Conservation (phyloP, 2,329 filamentous ascomycete species). For the Exserohilum rostratum region DNA sequence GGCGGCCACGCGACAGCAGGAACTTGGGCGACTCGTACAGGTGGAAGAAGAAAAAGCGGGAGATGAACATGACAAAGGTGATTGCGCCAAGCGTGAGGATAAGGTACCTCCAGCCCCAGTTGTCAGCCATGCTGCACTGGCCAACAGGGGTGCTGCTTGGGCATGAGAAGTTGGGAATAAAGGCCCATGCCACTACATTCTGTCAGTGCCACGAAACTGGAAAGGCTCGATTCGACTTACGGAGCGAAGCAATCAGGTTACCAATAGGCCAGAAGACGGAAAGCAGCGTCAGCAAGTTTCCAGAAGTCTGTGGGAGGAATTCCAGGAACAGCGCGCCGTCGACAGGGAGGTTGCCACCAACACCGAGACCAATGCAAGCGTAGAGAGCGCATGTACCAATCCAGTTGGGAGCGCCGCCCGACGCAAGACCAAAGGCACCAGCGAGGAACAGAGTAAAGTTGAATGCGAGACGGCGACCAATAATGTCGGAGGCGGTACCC, state of each 20-base stretch:
- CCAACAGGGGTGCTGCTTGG: slow-evolving; percentile 14
- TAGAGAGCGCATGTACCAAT: slow-evolving; percentile 47
- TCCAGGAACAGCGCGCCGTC: slow-evolving; percentile 84
- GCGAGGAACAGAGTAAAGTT: slow-evolving; percentile 79
- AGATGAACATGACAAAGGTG: slow-evolving; percentile 77
- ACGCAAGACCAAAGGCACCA: slow-evolving; percentile 73
- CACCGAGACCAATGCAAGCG: slow-evolving; percentile 54
- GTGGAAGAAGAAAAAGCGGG: slow-evolving; percentile 80
- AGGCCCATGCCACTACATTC: slow-evolving; percentile 71
- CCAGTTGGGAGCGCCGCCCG: slow-evolving; percentile 73
- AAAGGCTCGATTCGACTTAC: slow-evolving; percentile 4
- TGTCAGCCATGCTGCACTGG: slow-evolving; percentile 58
- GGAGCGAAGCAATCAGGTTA: slow-evolving; percentile 66
- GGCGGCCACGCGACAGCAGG: slow-evolving; percentile 75
- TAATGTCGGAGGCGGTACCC: slow-evolving; percentile 78
- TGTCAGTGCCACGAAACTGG: slow-evolving; percentile 9
- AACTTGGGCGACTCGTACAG: slow-evolving; percentile 88
- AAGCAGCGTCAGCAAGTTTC: slow-evolving; percentile 76
- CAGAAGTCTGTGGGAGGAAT: slow-evolving; percentile 77
- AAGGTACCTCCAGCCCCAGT: slow-evolving; percentile 78
- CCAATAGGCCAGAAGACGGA: slow-evolving; percentile 88
- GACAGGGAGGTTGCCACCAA: slow-evolving; percentile 73
- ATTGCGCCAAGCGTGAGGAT: slow-evolving; percentile 72
- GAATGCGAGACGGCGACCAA: slow-evolving; percentile 81
- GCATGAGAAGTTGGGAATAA: slow-evolving; percentile 71